Conservation (phyloP, 345 rosid species). For the Camelina sativa region DNA sequence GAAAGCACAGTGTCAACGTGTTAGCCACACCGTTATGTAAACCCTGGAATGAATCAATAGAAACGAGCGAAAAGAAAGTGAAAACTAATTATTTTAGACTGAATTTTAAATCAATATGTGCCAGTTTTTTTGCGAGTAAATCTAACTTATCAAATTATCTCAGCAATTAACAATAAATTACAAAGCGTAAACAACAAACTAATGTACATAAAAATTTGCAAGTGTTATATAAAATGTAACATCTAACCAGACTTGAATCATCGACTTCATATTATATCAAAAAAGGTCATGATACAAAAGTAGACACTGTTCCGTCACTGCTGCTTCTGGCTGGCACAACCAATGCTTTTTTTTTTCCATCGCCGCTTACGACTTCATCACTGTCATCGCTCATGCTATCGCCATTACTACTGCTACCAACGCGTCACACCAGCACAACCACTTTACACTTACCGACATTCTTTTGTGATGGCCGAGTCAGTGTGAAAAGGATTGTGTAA, state of each 20-base stretch:
- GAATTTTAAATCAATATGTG: not conserved
- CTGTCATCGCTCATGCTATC: not conserved
- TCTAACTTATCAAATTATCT: not conserved
- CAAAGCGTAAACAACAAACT: not conserved
- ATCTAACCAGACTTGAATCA: not conserved
- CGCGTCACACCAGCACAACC: not conserved
- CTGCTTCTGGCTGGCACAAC: not conserved
- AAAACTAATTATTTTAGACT: not conserved
- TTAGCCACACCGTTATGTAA: not conserved
- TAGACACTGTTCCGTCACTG: not conserved
- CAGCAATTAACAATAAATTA: not conserved
- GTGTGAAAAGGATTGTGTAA: not conserved
- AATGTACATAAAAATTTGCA: not conserved
- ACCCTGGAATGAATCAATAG: not conserved
- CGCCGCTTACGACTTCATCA: not conserved
- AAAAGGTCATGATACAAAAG: not conserved
- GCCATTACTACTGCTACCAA: not conserved
- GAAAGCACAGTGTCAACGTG: conserved; percentile 27
- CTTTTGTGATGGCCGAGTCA: not conserved
- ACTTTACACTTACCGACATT: not conserved
- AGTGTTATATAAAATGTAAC: not conserved
- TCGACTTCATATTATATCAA: not conserved
- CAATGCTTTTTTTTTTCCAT: not conserved
- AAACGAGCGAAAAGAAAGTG: too few species aligned
- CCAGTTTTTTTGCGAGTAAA: not conserved